phyloP scores from a whole-genome alignment of 345 rosid genomes.

The Lepidium didymum region DNA sequence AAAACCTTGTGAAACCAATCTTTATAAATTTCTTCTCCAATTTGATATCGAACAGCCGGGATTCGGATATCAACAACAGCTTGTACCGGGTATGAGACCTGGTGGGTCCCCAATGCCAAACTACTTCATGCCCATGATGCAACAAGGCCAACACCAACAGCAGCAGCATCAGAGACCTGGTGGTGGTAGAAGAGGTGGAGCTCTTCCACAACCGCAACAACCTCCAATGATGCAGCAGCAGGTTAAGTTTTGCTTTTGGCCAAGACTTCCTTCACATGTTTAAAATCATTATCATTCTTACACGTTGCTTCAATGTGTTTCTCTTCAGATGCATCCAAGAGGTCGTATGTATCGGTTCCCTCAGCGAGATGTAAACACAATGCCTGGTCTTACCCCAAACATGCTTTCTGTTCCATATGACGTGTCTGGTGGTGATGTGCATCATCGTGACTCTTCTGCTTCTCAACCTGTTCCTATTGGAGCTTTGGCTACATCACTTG shows the following conservation, averaged over 20 bases:
- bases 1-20: neutral
- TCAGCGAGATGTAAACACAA: constrained; percentile 44
- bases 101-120: constrained; percentile 73
- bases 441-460: constrained; percentile 49
- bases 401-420: constrained; percentile 73
- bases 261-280: neutral
- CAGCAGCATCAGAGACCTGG: constrained; percentile 62
- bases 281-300: neutral
- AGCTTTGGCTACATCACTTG: constrained; percentile 83
- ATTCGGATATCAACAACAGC: constrained; percentile 94
- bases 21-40: constrained; percentile 3
- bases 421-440: constrained; percentile 47
- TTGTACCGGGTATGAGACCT: constrained; percentile 91
- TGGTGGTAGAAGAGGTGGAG: constrained; percentile 31
- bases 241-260: constrained; percentile 34
- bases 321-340: constrained; percentile 60
- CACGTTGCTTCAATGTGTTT: neutral
- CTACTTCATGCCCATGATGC: constrained; percentile 91
- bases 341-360: constrained; percentile 80
- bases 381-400: constrained; percentile 65
- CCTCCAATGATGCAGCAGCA: constrained; percentile 72
- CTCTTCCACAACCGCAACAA: constrained; percentile 44
- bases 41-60: constrained; percentile 52
- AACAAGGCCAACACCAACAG: constrained; percentile 82
- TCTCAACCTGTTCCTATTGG: constrained; percentile 74